A percentile compares a stretch with the other conserved stretches of the same genome.
Conservation (phyloP, 257 asterid species). For the Ocimum tenuiflorum region DNA sequence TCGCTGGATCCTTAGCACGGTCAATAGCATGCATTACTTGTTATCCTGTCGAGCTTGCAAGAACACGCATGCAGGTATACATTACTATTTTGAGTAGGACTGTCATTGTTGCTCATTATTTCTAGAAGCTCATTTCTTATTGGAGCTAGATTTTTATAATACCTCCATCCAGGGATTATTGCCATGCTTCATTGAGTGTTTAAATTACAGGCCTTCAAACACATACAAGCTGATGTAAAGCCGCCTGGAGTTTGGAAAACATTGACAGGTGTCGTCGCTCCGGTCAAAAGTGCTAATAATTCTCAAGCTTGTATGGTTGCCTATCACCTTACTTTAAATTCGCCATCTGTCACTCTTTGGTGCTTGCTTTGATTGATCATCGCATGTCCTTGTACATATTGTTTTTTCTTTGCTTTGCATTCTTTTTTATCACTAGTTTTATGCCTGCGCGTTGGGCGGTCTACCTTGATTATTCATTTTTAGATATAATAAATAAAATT, state of each 20-base stretch:
- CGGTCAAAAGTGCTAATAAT: constrained; percentile 37
- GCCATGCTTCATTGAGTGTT: background rate
- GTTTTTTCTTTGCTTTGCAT: too few species aligned
- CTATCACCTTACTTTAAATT: background rate
- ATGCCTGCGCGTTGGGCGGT: too few species aligned
- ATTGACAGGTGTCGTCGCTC: constrained; percentile 47
- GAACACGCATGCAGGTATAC: constrained; percentile 91
- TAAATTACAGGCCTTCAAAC: constrained; percentile 56
- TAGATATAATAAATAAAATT: too few species aligned
- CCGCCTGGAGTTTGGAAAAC: constrained; percentile 86
- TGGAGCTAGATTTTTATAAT: background rate
- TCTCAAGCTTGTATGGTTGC: constrained; percentile 44
- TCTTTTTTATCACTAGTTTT: too few species aligned
- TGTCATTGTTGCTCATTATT: background rate
- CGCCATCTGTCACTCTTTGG: background rate
- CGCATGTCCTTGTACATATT: too few species aligned
- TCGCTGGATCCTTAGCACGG: constrained; percentile 86
- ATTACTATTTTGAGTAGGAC: background rate
- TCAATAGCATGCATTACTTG: constrained; percentile 82
- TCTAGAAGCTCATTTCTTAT: background rate
- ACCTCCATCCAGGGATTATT: background rate
- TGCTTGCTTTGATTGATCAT: background rate
- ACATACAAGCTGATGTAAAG: constrained; percentile 42
- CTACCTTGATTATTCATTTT: too few species aligned
- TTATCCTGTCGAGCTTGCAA: constrained; percentile 85